phyloP scores from a whole-genome alignment of 1,284 basidiomycete genomes.

The Bjerkandera adusta region DNA sequence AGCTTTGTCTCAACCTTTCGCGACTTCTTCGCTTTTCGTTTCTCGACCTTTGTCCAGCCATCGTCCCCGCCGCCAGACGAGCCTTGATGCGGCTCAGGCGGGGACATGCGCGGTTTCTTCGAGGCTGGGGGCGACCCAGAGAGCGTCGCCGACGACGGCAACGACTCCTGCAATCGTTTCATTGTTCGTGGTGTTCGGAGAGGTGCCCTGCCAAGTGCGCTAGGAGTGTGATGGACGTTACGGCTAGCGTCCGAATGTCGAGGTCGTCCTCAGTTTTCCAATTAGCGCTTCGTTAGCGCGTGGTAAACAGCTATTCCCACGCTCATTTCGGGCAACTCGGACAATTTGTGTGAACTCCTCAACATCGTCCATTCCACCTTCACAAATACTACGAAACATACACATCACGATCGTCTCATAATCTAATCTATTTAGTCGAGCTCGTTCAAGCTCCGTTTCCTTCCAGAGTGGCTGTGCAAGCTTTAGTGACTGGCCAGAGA shows the following conservation, averaged over 20 bases:
- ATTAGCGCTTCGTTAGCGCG: too few species aligned
- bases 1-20: conserved; percentile 54
- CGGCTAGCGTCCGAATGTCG: too few species aligned
- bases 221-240: too few species aligned
- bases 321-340: too few species aligned
- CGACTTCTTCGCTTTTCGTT: conserved; percentile 68
- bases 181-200: too few species aligned
- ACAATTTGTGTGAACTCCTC: neutral
- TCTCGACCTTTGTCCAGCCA: conserved; percentile 75
- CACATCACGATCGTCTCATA: too few species aligned
- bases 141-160: conserved; percentile 18
- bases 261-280: too few species aligned
- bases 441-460: conserved; percentile 1
- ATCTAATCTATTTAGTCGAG: conserved; percentile 2
- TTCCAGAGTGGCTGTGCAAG: conserved; percentile 1
- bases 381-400: too few species aligned
- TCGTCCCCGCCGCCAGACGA: conserved; percentile 15
- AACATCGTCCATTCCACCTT: too few species aligned
- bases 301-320: too few species aligned
- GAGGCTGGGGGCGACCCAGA: conserved; percentile 23
- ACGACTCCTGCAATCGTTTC: conserved; percentile 34
- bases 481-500: neutral
- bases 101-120: conserved; percentile 33
- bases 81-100: conserved; percentile 21
- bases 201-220: too few species aligned